Evolutionary conservation across 2,329 filamentous ascomycete species (phyloP).

Genomic region (Coniella vitis): DNA sequence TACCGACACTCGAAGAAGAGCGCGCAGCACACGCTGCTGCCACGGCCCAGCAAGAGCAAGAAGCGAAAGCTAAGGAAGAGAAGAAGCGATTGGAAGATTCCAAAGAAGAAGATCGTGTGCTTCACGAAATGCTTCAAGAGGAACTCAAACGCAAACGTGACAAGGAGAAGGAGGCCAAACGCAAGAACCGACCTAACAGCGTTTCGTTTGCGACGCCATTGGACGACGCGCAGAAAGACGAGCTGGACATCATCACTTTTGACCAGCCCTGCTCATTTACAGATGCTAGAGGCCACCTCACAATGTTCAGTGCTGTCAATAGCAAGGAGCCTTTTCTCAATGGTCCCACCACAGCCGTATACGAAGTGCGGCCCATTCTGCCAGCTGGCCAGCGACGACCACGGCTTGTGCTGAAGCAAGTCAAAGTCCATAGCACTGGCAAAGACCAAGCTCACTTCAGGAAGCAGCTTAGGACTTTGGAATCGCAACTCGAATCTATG

Average conservation of each 20-base stretch:
- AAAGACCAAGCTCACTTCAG: constrained; percentile 61
- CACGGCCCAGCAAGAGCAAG: constrained; percentile 53
- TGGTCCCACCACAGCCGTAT: constrained; percentile 60
- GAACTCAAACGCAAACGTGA: constrained; percentile 63
- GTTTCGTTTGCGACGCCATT: constrained; percentile 6
- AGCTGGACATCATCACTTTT: constrained; percentile 44
- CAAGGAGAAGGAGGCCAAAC: constrained; percentile 57
- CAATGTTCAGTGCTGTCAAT: constrained; percentile 65
- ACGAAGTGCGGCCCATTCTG: constrained; percentile 65
- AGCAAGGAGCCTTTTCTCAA: constrained; percentile 60
- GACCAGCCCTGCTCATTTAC: constrained; percentile 60
- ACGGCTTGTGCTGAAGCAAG: constrained; percentile 68
- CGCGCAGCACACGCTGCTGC: constrained; percentile 74
- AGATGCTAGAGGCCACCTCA: constrained; percentile 54
- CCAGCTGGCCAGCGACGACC: constrained; percentile 47
- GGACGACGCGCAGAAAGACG: constrained; percentile 26
- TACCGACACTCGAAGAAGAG: constrained; percentile 86
- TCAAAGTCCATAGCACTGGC: constrained; percentile 49
- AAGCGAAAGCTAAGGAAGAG: constrained; percentile 46
- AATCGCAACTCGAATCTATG: constrained; percentile 67
- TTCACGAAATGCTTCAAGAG: constrained; percentile 65
- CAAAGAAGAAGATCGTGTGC: constrained; percentile 61
- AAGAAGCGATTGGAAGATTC: constrained; percentile 48
- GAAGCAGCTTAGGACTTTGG: constrained; percentile 68
- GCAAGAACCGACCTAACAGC: constrained; percentile 41